These are phyloP conservation scores for Phoma sp. DNA, from an alignment of 2,329 filamentous ascomycete genomes.

Conservation along the genomic window DNA sequence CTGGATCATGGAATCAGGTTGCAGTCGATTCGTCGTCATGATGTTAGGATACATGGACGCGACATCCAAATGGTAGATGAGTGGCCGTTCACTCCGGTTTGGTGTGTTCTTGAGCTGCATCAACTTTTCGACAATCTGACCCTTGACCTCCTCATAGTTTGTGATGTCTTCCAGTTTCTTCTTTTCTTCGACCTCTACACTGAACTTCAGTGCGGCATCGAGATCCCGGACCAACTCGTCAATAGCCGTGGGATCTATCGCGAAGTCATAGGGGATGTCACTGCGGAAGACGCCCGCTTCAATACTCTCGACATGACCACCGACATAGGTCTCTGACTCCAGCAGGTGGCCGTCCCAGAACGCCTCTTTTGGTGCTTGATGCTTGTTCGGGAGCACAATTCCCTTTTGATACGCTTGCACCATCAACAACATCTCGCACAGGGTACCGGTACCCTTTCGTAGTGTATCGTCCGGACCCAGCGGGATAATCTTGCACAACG, in stretches of 20 bases:
- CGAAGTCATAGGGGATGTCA: slow-evolving; percentile 94
- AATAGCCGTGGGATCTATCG: slow-evolving; percentile 84
- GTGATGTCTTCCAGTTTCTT: slow-evolving; percentile 58
- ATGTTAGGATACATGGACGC: slow-evolving; percentile 99
- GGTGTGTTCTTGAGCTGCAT: slow-evolving; percentile 79
- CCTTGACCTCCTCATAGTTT: slow-evolving; percentile 70
- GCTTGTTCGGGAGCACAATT: slow-evolving; percentile 95
- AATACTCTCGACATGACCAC: slow-evolving; percentile 98
- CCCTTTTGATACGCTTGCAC: slow-evolving; percentile 92
- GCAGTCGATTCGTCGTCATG: slow-evolving; percentile 98
- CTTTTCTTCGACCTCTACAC: slow-evolving; percentile 62
- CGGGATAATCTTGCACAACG: slow-evolving; percentile 93
- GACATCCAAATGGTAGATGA: slow-evolving; percentile 98
- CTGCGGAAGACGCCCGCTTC: slow-evolving; percentile 96
- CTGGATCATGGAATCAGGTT: slow-evolving; percentile 98
- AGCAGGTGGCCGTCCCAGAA: slow-evolving; percentile 97
- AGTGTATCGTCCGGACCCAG: slow-evolving; percentile 90
- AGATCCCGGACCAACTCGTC: slow-evolving; percentile 88
- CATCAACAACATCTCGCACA: slow-evolving; percentile 99
- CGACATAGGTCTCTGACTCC: slow-evolving; percentile 97
- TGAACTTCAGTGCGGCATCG: slow-evolving; percentile 88
- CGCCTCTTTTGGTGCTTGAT: slow-evolving; percentile 84
- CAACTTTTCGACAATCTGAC: slow-evolving; percentile 77
- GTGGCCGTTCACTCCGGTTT: slow-evolving; percentile 80
- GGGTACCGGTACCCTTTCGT: slow-evolving; percentile 93